These are phyloP conservation scores for Coemansia erecta DNA, from an alignment of 192 early-diverging fungal genomes.

Conservation along the genomic window DNA sequence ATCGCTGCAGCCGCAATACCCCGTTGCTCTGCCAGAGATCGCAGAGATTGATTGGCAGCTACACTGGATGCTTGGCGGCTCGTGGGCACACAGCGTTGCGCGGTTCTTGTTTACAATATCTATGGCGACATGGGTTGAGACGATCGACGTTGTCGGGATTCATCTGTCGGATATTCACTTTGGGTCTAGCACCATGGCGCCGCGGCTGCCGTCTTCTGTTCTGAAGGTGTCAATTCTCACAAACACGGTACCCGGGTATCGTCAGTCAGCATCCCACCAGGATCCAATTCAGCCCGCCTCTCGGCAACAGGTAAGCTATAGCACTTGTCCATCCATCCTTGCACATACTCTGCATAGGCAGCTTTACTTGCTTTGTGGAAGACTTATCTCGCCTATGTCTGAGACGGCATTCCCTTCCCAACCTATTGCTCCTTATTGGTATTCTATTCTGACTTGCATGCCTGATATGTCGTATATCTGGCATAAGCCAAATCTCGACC, in stretches of 20 bases:
- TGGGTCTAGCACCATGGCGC: conserved; percentile 47
- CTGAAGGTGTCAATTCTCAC: conserved; percentile 32
- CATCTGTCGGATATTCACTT: conserved; percentile 40
- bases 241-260: conserved; percentile 3
- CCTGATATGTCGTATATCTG: too few relatives aligned
- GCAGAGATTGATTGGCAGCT: conserved; percentile 49
- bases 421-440: too few relatives aligned
- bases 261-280: not conserved
- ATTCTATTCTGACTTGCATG: too few relatives aligned
- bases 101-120: conserved; percentile 41
- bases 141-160: conserved; percentile 22
- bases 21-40: conserved; percentile 24
- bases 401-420: too few relatives aligned
- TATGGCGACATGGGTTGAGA: conserved; percentile 44
- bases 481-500: too few relatives aligned
- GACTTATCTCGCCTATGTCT: too few relatives aligned
- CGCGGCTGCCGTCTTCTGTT: conserved; percentile 42
- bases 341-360: too few relatives aligned
- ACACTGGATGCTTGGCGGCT: conserved; percentile 22
- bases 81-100: conserved; percentile 27
- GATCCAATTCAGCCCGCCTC: not conserved
- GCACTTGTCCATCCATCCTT: too few relatives aligned
- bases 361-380: too few relatives aligned
- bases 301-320: conserved; percentile 42
- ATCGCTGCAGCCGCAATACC: conserved; percentile 8